Percentiles rank a stretch among this genome's conserved stretches.
Conservation (phyloP, 2,329 filamentous ascomycete genomes). For the Fusarium armeniacum region DNA sequence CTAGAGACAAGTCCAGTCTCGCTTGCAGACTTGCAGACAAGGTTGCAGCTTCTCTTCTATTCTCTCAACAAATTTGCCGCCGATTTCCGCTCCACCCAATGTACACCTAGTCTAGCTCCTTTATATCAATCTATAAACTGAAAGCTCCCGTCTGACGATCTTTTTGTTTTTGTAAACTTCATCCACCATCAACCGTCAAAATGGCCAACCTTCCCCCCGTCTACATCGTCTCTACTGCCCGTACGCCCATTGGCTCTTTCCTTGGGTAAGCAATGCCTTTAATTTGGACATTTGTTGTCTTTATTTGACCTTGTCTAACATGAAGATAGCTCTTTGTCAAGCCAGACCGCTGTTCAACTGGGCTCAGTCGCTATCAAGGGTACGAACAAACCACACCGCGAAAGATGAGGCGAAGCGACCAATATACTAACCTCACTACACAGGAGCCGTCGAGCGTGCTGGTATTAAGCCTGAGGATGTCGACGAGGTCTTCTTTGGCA, state of each 20-base stretch:
- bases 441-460: conserved; percentile 85
- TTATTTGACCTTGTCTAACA: conserved; percentile 35
- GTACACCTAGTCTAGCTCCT: conserved; percentile 7
- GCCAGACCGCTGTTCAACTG: conserved; percentile 86
- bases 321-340: conserved; percentile 81
- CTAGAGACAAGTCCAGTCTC: conserved; percentile 25
- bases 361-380: conserved; percentile 94
- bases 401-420: neutral
- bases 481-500: conserved; percentile 97
- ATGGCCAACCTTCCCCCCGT: conserved; percentile 89
- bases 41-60: conserved; percentile 10
- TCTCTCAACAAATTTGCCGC: conserved; percentile 45
- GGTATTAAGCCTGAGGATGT: conserved; percentile 91
- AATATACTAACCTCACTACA: conserved; percentile 9
- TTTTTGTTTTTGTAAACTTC: conserved; percentile 24
- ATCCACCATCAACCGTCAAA: conserved; percentile 52
- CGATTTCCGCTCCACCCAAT: conserved; percentile 34
- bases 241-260: conserved; percentile 95
- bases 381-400: conserved; percentile 57
- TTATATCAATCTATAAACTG: conserved; percentile 30
- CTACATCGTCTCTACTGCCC: conserved; percentile 93
- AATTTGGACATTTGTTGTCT: neutral
- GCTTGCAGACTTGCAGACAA: conserved; percentile 22
- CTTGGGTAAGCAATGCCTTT: conserved; percentile 74
- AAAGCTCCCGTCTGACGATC: conserved; percentile 26